These are phyloP conservation scores for Scheffersomyces titani DNA, from an alignment of 1,139 yeast genomes.

Conservation along the genomic window DNA sequence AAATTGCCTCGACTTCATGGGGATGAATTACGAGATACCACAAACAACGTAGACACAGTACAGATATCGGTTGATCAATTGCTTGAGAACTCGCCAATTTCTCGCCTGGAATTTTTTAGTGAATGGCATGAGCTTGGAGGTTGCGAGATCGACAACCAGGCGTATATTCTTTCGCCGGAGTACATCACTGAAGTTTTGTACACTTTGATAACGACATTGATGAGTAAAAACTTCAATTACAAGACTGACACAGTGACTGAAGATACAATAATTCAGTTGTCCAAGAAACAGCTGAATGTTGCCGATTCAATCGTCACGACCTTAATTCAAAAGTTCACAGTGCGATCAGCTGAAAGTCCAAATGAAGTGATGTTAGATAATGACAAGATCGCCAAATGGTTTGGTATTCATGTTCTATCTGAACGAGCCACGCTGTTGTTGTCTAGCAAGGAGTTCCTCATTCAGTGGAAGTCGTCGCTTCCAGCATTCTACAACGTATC, in stretches of 20 bases:
- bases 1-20: conserved; percentile 47
- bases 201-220: conserved; percentile 50
- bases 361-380: conserved; percentile 36
- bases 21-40: conserved; percentile 24
- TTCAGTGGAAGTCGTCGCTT: conserved; percentile 63
- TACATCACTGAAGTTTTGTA: conserved; percentile 35
- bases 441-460: conserved; percentile 50
- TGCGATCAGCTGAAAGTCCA: neutral
- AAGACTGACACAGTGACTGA: conserved; percentile 18
- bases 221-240: conserved; percentile 43
- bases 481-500: conserved; percentile 66
- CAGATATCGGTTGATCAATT: conserved; percentile 37
- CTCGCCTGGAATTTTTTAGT: conserved; percentile 51
- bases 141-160: conserved; percentile 41
- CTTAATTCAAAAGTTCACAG: conserved; percentile 48
- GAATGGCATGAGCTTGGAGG: conserved; percentile 63
- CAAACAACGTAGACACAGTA: neutral
- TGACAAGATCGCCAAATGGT: conserved; percentile 52
- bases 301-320: conserved; percentile 43
- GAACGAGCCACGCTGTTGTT: conserved; percentile 28
- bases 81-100: conserved; percentile 52
- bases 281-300: conserved; percentile 12
- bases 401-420: conserved; percentile 55
- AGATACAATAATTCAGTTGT: conserved; percentile 15
- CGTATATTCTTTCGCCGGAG: conserved; percentile 24